Conservation (phyloP, 768 basidiomycete genomes). For the Leccinum boreale region DNA sequence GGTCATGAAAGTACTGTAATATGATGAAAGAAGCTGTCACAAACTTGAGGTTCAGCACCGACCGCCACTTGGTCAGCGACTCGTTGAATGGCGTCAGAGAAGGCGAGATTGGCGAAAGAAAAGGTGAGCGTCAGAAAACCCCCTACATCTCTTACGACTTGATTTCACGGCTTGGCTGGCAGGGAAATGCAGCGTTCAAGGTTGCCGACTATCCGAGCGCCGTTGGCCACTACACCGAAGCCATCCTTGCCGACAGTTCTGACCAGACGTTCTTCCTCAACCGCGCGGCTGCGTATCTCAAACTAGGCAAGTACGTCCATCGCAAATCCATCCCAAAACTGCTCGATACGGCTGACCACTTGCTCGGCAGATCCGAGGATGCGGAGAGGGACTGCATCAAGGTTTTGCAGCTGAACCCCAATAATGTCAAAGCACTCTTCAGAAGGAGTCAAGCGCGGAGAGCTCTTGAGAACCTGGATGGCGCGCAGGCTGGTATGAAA, state of each 20-base stretch:
- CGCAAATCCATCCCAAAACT: not conserved
- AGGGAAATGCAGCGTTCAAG: constrained; percentile 92
- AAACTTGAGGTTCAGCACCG: not conserved
- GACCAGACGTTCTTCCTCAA: constrained; percentile 85
- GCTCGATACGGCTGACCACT: constrained; percentile 1
- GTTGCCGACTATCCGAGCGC: constrained; percentile 72
- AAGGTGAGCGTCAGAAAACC: constrained; percentile 14
- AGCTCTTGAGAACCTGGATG: constrained; percentile 49
- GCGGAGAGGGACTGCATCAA: constrained; percentile 77
- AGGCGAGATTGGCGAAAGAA: constrained; percentile 34
- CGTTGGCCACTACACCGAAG: constrained; percentile 83
- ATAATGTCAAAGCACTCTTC: constrained; percentile 79
- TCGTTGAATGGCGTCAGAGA: constrained; percentile 33
- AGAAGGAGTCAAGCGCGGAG: constrained; percentile 72
- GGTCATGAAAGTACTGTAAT: not conserved
- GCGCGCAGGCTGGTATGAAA: constrained; percentile 56
- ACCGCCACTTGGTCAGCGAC: constrained; percentile 4
- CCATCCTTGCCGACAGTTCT: constrained; percentile 63
- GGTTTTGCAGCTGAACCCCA: constrained; percentile 50
- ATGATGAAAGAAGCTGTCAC: not conserved
- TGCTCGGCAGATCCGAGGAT: constrained; percentile 59
- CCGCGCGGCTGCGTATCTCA: constrained; percentile 88
- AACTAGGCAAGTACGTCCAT: constrained; percentile 85
- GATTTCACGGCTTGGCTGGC: not conserved
- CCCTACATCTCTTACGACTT: not conserved